These are phyloP conservation scores for Narthecium ossifragum DNA, from an alignment of 106 monocot genomes.

Conservation along the genomic window DNA sequence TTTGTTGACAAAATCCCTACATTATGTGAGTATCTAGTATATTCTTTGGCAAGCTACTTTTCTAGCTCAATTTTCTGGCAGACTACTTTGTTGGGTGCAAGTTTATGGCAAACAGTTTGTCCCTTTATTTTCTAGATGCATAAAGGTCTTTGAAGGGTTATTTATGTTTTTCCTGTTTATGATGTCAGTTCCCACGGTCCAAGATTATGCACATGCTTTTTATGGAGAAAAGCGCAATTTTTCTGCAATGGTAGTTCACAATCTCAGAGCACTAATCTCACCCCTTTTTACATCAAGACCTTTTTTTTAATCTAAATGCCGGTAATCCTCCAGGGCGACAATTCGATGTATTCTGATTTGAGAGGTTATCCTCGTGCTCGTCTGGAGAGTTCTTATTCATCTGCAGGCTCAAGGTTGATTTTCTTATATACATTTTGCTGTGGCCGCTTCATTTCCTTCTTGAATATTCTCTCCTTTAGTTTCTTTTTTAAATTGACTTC, in stretches of 20 bases:
- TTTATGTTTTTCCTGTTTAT: neutral
- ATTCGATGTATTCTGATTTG: constrained; percentile 22
- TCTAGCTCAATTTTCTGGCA: neutral
- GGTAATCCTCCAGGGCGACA: constrained; percentile 28
- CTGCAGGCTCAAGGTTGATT: constrained; percentile 25
- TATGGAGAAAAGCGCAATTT: constrained; percentile 30
- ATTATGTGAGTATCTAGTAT: neutral
- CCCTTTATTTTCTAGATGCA: neutral
- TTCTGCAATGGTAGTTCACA: constrained; percentile 24
- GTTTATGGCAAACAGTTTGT: neutral
- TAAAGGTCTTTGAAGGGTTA: neutral
- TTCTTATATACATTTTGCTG: neutral
- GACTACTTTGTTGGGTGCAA: neutral
- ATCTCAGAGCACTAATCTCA: neutral
- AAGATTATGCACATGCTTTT: constrained; percentile 18
- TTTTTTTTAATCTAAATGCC: neutral
- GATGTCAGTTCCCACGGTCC: constrained; percentile 14
- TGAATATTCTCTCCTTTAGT: neutral
- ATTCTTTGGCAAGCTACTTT: neutral
- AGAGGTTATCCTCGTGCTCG: constrained; percentile 46
- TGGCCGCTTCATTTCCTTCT: neutral
- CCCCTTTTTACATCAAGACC: neutral
- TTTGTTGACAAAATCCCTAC: too few species aligned
- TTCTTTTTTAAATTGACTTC: neutral
- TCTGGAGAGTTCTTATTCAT: constrained; percentile 24